Base-by-base conservation (phyloP, 2,329 filamentous ascomycete genomes). In the Claviceps humidiphila region DNA sequence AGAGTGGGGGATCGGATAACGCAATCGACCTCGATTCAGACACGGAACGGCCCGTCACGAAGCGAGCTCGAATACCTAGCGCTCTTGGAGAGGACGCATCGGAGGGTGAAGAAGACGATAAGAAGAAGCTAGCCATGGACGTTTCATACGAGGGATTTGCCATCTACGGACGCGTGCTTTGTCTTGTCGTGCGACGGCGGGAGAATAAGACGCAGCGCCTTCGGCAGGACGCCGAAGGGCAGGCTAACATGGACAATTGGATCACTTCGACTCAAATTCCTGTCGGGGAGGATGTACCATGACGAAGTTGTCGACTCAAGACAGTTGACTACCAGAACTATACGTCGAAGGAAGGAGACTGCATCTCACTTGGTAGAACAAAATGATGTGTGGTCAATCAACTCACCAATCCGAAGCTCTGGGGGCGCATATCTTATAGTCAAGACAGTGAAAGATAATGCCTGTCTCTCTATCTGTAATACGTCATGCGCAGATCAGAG, bases 111-210 rank as follows among this genome's bases (percentile, higher is more conserved):
- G 82, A 86, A 9, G 82, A 86, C 53, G 86, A 95, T 62, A 94
- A 96, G 71, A 96, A 98, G 73, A 97, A 96, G 67, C 71, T 95
- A 60, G 80, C 78, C 20, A 80, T 96, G 72, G 84, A 85, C 56
- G 93, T 91, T 26, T 84, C 82, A 14, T 98, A 97, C 68, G 89
- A 97, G 62, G 91, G 93, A 8, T 97, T 97, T 69, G 87, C 85
- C 60, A 96, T 98, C 63, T 95, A 95, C 69, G 89, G 93, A 11
- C 85, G 89, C 59, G 89, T 95, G 47, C 74, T 98, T 26, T 97
- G 90, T 67, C 75, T 98, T 54, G 85, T 98, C 8, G 84, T 98
- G 62, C 84, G 82, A 67, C 87, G 85, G 64, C 82, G 85, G 55
- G 84, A 82, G 57, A 76, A 70, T 5, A 13, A 9, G 58, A 65